A percentile compares a stretch with the other conserved stretches of the same genome.
These are phyloP conservation scores for Lecanicillium sp. DNA, from an alignment of 2,329 filamentous ascomycete genomes.

Conservation along the genomic window DNA sequence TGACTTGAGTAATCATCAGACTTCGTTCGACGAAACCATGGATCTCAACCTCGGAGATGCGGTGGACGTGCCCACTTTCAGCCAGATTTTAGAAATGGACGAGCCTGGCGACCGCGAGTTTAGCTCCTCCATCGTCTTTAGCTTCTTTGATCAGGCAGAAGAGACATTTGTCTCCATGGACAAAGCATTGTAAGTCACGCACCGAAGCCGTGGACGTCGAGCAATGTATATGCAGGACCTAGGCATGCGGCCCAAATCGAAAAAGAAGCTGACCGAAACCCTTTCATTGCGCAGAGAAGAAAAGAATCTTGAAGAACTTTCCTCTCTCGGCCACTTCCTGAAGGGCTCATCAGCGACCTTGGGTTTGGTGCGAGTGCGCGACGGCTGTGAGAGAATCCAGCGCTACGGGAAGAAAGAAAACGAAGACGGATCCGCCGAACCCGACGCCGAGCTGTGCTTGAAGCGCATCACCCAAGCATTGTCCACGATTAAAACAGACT, in stretches of 20 bases:
- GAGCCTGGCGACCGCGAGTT: slow-evolving; percentile 83
- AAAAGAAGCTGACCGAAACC: too few species aligned
- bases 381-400: slow-evolving; percentile 94
- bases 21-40: slow-evolving; percentile 27
- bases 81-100: slow-evolving; percentile 98
- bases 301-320: slow-evolving; percentile 65
- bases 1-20: not conserved
- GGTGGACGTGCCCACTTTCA: slow-evolving; percentile 75
- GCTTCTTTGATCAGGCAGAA: slow-evolving; percentile 88
- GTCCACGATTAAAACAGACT: slow-evolving; percentile 65
- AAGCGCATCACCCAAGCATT: slow-evolving; percentile 63
- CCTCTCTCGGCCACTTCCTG: slow-evolving; percentile 84
- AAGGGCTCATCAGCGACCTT: slow-evolving; percentile 96
- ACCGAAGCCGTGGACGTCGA: not conserved
- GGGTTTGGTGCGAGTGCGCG: slow-evolving; percentile 81
- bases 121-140: slow-evolving; percentile 77
- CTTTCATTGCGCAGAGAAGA: slow-evolving; percentile 45
- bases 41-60: slow-evolving; percentile 58
- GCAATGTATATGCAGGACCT: not conserved
- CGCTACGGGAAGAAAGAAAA: slow-evolving; percentile 81
- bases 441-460: slow-evolving; percentile 60
- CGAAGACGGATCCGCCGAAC: slow-evolving; percentile 60
- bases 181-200: slow-evolving; percentile 61
- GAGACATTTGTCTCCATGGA: slow-evolving; percentile 84
- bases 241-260: too few species aligned